Conservation (phyloP, 495 filamentous ascomycete genomes). For the Gamarada debralockiae region DNA sequence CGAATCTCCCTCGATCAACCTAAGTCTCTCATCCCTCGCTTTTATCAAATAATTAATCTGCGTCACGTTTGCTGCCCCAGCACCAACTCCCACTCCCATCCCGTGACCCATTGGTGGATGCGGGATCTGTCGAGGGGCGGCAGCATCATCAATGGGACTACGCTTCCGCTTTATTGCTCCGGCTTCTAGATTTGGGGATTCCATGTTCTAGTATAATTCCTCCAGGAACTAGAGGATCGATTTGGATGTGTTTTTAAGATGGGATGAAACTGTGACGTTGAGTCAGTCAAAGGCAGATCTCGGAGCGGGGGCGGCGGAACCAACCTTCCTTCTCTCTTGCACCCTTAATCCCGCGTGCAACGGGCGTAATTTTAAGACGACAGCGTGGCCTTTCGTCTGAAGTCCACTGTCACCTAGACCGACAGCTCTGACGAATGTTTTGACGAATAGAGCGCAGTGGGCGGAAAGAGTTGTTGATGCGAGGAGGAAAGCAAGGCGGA, state of each 20-base stretch:
- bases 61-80: conserved; percentile 44
- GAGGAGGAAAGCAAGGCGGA: too few species aligned
- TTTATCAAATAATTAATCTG: conserved; percentile 77
- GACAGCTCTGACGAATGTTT: too few species aligned
- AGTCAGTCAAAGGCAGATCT: neutral
- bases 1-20: conserved; percentile 40
- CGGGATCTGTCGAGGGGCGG: neutral
- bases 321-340: neutral
- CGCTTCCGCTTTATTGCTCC: conserved; percentile 15
- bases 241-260: neutral
- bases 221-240: neutral
- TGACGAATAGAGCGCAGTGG: too few species aligned
- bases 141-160: conserved; percentile 1
- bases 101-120: conserved; percentile 48
- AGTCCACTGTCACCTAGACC: too few species aligned
- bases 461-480: too few species aligned
- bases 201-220: conserved; percentile 7
- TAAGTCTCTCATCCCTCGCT: conserved; percentile 33
- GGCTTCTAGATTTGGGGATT: conserved; percentile 11
- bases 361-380: too few species aligned
- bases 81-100: too few species aligned
- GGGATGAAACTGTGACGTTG: too few species aligned
- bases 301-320: conserved; percentile 2
- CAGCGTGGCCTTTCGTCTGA: too few species aligned
- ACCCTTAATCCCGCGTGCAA: too few species aligned